Conservation (phyloP, 805 yeast species). For the Myxozyma mucilagina region DNA sequence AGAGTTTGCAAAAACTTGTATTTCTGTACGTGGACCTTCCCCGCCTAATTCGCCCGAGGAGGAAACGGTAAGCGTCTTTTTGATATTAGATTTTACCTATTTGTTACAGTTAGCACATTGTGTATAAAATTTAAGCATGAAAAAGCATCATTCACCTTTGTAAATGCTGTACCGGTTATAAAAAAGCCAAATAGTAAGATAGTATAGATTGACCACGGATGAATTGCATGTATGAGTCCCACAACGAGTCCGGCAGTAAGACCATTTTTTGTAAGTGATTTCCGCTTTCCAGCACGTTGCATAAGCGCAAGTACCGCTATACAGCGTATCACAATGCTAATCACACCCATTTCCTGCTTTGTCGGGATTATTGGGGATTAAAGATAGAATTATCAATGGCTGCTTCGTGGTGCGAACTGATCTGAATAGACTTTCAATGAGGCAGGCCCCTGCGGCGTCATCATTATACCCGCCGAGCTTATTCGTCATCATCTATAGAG, state of each 20-base stretch:
- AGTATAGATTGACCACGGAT: constrained; percentile 42
- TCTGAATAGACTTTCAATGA: too few relatives aligned
- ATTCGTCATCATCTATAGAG: too few relatives aligned
- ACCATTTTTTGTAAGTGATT: constrained; percentile 45
- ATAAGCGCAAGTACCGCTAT: constrained; percentile 18
- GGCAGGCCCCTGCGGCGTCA: too few relatives aligned
- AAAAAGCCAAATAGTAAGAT: constrained; percentile 43
- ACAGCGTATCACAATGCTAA: constrained; percentile 5
- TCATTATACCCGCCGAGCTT: too few relatives aligned
- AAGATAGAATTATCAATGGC: neutral
- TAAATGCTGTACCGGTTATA: constrained; percentile 44
- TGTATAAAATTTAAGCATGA: neutral
- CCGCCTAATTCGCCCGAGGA: constrained; percentile 31
- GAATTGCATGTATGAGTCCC: constrained; percentile 46
- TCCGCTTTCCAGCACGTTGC: constrained; percentile 39
- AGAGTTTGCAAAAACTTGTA: constrained; percentile 49
- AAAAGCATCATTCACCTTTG: constrained; percentile 36
- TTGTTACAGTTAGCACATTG: neutral
- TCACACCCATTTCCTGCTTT: neutral
- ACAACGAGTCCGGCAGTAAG: constrained; percentile 43
- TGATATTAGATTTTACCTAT: constrained; percentile 42
- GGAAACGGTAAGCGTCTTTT: constrained; percentile 39
- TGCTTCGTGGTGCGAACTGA: too few relatives aligned
- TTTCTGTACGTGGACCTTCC: constrained; percentile 43
- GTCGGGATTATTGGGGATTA: neutral